A percentile compares a stretch with the other conserved stretches of the same genome.
These are phyloP conservation scores for Fusarium coicis DNA, from an alignment of 2,329 filamentous ascomycete genomes.

Conservation along the genomic window DNA sequence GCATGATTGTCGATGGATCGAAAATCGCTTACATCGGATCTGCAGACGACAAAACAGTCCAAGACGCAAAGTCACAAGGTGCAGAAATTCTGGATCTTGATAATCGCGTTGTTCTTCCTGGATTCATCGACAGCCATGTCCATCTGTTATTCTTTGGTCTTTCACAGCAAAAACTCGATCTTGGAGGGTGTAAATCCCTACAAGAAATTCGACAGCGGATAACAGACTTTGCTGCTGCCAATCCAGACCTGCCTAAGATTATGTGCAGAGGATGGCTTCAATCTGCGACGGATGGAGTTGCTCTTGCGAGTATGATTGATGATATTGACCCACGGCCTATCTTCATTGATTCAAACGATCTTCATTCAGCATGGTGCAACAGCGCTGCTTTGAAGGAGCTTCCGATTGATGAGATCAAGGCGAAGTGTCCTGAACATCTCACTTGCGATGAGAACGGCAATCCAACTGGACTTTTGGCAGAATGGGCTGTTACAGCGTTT, in stretches of 20 bases:
- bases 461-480: conserved; percentile 57
- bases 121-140: conserved; percentile 64
- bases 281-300: conserved; percentile 48
- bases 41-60: background rate
- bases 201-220: conserved; percentile 57
- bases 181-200: conserved; percentile 56
- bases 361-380: conserved; percentile 64
- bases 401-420: conserved; percentile 52
- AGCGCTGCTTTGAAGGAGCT: conserved; percentile 59
- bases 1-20: conserved; percentile 10
- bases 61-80: background rate
- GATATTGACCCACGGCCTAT: conserved; percentile 61
- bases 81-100: conserved; percentile 43
- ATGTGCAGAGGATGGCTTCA: conserved; percentile 63
- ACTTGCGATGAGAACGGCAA: conserved; percentile 56
- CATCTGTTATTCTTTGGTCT: conserved; percentile 62
- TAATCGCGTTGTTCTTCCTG: conserved; percentile 54
- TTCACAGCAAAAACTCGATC: conserved; percentile 57
- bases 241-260: conserved; percentile 57
- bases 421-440: conserved; percentile 57
- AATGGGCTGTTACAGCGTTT: conserved; percentile 56
- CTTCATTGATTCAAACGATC: conserved; percentile 61
- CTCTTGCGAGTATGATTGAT: conserved; percentile 54
- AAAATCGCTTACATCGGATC: conserved; percentile 21
- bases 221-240: conserved; percentile 51